A percentile compares a stretch with the other conserved stretches of the same genome.
Evolutionary conservation across 306 rosid species (phyloP).

Genomic region (Casuarina cunninghamiana): DNA sequence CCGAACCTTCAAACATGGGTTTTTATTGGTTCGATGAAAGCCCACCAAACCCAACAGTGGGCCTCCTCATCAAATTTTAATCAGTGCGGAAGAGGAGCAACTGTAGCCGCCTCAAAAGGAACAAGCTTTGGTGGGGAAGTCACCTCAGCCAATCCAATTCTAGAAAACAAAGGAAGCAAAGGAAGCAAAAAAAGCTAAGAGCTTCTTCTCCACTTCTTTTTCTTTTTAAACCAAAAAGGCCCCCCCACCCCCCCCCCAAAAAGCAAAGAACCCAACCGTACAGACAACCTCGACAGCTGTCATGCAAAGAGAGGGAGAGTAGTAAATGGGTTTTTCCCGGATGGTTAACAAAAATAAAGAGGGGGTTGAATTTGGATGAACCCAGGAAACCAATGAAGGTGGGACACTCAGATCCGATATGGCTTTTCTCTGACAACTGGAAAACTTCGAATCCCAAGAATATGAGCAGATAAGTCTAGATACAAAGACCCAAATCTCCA

Average conservation of each 20-base stretch:
- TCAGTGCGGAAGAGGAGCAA: conserved; percentile 37
- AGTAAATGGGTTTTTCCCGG: conserved; percentile 20
- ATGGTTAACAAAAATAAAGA: conserved; percentile 6
- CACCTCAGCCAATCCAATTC: conserved; percentile 39
- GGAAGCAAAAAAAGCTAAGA: not conserved
- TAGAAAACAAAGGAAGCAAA: conserved; percentile 17
- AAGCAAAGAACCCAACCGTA: conserved; percentile 44
- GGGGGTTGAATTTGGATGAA: conserved; percentile 37
- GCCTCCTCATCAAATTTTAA: conserved; percentile 51
- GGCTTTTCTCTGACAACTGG: conserved; percentile 50
- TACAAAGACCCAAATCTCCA: conserved; percentile 49
- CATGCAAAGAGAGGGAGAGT: conserved; percentile 24
- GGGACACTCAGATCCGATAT: conserved; percentile 53
- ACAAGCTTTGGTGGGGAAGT: conserved; percentile 36
- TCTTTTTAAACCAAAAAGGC: not conserved
- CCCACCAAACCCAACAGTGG: conserved; percentile 87
- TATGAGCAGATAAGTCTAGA: conserved; percentile 49
- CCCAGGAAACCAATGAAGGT: conserved; percentile 39
- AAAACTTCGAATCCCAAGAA: conserved; percentile 37
- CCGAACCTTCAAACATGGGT: conserved; percentile 42
- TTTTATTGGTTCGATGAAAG: conserved; percentile 52
- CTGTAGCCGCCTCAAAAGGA: conserved; percentile 34
- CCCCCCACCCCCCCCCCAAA: not conserved
- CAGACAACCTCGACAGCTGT: conserved; percentile 53
- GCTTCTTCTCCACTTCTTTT: conserved; percentile 5